Evolutionary conservation across 176 grass and related monocot genomes (phyloP), one percentile per base, ranked within the genome.

Genomic region (Carex parvula): DNA sequence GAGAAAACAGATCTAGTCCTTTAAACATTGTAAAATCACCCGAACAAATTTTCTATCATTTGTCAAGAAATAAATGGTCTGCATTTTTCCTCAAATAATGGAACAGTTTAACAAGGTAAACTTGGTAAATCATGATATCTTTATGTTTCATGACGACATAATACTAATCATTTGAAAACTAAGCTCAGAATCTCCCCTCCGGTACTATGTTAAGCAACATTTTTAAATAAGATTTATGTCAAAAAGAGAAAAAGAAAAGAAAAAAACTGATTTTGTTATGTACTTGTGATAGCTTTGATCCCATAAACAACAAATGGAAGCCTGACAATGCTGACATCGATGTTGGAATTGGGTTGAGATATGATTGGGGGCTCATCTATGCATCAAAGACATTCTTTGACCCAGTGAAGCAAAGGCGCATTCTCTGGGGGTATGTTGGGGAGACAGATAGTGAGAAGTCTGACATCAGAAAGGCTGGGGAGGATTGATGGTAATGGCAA

Each of bases 311-410:
- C 85, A 5, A 18, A 2, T 99, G 93, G 93, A 50, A 53, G 60
- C 93, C 96, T 1, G n/a, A 90, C 0, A 90, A 95, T 70, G 2
- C 72, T 4, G 77, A 64, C 0, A 64, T 39, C 0, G 95, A 98
- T 84, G 91, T 98, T 4, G 93, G 96, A 65, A 81, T 85, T 14
- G 96, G 96, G 6, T 74, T 98, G 41, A 81, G 96, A 41, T 98
- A 98, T 21, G 96, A 98, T 75, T 98, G 96, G 96, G 97, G 96
- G 1, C 90, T 90, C 75, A 90, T 99, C 84, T 95, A 99, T 57
- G 96, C 93, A 0, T 91, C 95, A 56, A 98, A 98, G 91, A 91
- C 95, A 0, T 98, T 98, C 87, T 98, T 90, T 14, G 96, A 98
- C 29, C 91, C 84, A 1, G 62, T 78, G 16, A 95, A 89, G 83